Percentiles rank a stretch among this genome's conserved stretches.
phyloP scores from a whole-genome alignment of 108 stramenopile species.

The Stephanodiscus minutulus region DNA sequence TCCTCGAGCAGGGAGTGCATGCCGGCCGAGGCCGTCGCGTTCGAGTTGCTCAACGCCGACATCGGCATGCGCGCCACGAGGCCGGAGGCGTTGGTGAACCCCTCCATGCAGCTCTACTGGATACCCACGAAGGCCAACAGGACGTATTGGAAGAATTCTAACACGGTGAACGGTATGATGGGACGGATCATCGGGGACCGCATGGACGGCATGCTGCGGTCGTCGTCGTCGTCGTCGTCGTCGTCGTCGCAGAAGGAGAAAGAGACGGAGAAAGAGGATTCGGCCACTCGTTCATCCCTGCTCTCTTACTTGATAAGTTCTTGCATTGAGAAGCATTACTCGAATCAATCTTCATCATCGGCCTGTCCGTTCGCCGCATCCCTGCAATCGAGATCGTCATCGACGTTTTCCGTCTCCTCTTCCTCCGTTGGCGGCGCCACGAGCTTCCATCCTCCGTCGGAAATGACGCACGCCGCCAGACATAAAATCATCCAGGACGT shows the following conservation, averaged over 20 bases:
- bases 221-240: too few species aligned
- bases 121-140: slow-evolving; percentile 27
- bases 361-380: slow-evolving; percentile 18
- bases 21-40: slow-evolving; percentile 25
- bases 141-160: slow-evolving; percentile 18
- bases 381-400: neutral
- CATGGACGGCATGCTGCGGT: neutral
- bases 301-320: slow-evolving; percentile 13
- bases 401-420: neutral
- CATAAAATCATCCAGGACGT: slow-evolving; percentile 18
- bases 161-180: slow-evolving; percentile 17
- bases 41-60: slow-evolving; percentile 26
- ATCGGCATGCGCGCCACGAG: slow-evolving; percentile 7
- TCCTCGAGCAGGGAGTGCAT: neutral
- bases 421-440: neutral
- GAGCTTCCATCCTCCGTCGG: neutral
- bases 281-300: neutral
- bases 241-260: neutral
- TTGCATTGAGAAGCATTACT: slow-evolving; percentile 3
- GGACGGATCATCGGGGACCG: slow-evolving; percentile 20
- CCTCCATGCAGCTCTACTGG: slow-evolving; percentile 29
- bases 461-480: slow-evolving; percentile 2
- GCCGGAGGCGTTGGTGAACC: slow-evolving; percentile 20
- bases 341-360: slow-evolving; percentile 7
- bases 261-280: neutral